These are phyloP conservation scores for Candida easanensis DNA, from an alignment of 805 yeast species.

Conservation along the genomic window DNA sequence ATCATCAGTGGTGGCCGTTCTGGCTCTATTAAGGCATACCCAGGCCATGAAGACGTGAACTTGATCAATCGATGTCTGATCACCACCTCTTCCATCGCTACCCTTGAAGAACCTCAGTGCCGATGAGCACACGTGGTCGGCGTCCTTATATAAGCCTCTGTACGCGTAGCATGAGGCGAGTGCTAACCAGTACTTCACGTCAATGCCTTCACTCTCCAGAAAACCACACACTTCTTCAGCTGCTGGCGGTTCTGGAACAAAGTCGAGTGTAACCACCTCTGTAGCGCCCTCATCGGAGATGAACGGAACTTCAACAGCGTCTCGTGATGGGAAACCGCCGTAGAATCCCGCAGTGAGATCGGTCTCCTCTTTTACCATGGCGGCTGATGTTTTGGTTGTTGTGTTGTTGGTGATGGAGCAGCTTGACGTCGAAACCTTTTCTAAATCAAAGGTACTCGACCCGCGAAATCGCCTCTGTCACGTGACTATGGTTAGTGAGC, in stretches of 20 bases:
- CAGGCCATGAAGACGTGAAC: constrained; percentile 67
- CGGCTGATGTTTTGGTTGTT: not conserved
- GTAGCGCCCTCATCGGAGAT: constrained; percentile 60
- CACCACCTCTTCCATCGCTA: constrained; percentile 35
- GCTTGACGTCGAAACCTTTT: not conserved
- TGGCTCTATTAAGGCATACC: constrained; percentile 55
- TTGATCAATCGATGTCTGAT: constrained; percentile 26
- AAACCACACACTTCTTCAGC: constrained; percentile 68
- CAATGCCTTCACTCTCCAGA: constrained; percentile 77
- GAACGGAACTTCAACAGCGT: constrained; percentile 47
- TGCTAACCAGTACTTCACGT: constrained; percentile 76
- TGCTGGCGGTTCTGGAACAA: constrained; percentile 79
- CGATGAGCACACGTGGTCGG: constrained; percentile 33
- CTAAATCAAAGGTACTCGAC: not conserved
- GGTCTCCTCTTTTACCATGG: not conserved
- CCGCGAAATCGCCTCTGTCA: no score
- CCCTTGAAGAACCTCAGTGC: constrained; percentile 12
- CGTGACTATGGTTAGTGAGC: no score
- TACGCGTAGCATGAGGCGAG: constrained; percentile 79
- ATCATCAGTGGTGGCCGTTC: constrained; percentile 22
- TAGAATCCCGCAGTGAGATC: constrained; percentile 15
- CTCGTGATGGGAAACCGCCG: constrained; percentile 5
- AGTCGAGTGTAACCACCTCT: constrained; percentile 83
- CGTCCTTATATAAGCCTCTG: constrained; percentile 55
- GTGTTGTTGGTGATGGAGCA: not conserved